Evolutionary conservation across 805 yeast species (phyloP).

Genomic region (Starmerella floricola): DNA sequence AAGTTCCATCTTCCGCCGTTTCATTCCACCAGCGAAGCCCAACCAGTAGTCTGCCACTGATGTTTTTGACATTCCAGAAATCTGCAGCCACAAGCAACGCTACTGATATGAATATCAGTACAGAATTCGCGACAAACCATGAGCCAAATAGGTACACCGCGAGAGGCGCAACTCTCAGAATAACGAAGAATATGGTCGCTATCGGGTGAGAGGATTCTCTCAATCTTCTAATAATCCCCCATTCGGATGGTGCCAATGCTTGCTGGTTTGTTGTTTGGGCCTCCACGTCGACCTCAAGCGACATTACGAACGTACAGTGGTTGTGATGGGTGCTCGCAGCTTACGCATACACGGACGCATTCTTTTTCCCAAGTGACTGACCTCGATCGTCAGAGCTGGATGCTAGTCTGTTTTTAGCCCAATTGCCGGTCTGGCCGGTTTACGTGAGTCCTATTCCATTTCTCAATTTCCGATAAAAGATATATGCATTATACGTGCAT

Average conservation of each 20-base stretch:
- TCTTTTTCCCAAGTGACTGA: neutral
- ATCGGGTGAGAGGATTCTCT: slow-evolving; percentile 71
- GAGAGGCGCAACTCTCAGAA: slow-evolving; percentile 50
- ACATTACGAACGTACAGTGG: slow-evolving; percentile 4
- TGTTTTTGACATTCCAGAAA: slow-evolving; percentile 87
- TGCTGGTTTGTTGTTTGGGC: slow-evolving; percentile 11
- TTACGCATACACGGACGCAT: neutral
- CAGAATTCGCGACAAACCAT: slow-evolving; percentile 42
- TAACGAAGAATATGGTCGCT: slow-evolving; percentile 55
- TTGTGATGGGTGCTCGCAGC: neutral
- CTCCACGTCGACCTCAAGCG: slow-evolving; percentile 15
- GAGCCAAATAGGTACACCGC: slow-evolving; percentile 59
- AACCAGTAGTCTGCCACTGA: slow-evolving; percentile 77
- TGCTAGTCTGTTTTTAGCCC: too few relatives aligned
- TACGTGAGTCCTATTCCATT: too few relatives aligned
- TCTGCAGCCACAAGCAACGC: slow-evolving; percentile 73
- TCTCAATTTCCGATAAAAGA: too few relatives aligned
- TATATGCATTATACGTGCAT: too few relatives aligned
- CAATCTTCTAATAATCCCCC: slow-evolving; percentile 37
- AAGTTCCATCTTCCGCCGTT: slow-evolving; percentile 48
- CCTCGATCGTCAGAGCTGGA: too few relatives aligned
- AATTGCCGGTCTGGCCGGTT: too few relatives aligned
- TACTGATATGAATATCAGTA: slow-evolving; percentile 65
- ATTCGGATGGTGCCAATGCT: slow-evolving; percentile 16
- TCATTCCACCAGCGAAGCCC: slow-evolving; percentile 97